phyloP scores from a whole-genome alignment of 2,329 filamentous ascomycete species.

The Talaromyces verruculosus region DNA sequence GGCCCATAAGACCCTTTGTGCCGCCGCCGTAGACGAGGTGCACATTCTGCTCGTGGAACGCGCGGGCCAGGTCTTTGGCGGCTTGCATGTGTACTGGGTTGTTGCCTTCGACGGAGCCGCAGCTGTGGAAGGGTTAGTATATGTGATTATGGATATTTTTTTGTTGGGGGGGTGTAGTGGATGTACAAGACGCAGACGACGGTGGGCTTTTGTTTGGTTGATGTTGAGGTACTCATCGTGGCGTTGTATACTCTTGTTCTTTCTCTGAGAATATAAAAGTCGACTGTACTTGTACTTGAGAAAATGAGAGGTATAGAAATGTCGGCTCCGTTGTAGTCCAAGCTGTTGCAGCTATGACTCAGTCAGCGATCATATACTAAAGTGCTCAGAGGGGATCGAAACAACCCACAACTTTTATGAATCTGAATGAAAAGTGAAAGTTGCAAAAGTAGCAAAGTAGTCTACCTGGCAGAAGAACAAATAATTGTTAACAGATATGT shows the following conservation, averaged over 20 bases:
- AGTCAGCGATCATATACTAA: not conserved
- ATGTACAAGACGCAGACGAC: slow-evolving; percentile 83
- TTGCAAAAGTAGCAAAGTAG: not conserved
- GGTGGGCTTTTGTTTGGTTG: slow-evolving; percentile 45
- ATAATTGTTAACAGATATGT: not conserved
- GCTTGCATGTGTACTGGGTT: slow-evolving; percentile 74
- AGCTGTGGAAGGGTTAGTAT: slow-evolving; percentile 50
- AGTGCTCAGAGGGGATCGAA: not conserved
- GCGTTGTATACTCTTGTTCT: not conserved
- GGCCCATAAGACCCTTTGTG: slow-evolving; percentile 93
- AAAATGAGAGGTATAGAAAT: not conserved
- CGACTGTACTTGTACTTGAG: not conserved
- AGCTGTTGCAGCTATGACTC: not conserved
- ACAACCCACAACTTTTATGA: too few relatives aligned
- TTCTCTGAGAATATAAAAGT: not conserved
- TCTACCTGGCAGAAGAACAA: not conserved
- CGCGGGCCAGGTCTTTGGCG: slow-evolving; percentile 70
- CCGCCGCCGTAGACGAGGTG: slow-evolving; percentile 92
- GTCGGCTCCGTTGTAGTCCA: not conserved
- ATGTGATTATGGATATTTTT: not conserved
- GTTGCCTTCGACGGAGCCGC: slow-evolving; percentile 74
- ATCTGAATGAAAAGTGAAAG: not conserved
- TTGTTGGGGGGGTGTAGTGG: not conserved
- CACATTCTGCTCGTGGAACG: slow-evolving; percentile 75
- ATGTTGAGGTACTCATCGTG: slow-evolving; percentile 6